These are phyloP conservation scores for Russula sp. DNA, from an alignment of 768 basidiomycete species.

Conservation along the genomic window DNA sequence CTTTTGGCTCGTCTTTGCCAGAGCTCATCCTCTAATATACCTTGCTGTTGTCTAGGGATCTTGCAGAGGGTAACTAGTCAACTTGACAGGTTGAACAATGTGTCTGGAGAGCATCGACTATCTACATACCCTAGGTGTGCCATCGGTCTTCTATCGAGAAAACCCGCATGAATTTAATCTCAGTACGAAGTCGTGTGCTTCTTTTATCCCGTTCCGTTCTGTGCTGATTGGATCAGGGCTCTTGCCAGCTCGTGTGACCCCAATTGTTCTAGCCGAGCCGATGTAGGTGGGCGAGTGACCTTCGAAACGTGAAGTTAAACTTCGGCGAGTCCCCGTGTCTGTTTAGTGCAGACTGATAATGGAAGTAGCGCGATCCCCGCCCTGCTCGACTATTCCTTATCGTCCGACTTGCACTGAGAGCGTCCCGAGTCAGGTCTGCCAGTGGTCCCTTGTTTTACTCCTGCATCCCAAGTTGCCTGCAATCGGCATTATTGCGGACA, in stretches of 20 bases:
- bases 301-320: neutral
- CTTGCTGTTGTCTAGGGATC: neutral
- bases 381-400: neutral
- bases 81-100: neutral
- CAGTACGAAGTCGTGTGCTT: slow-evolving; percentile 13
- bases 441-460: neutral
- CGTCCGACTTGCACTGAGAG: neutral
- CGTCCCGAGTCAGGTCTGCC: neutral
- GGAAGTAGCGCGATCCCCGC: neutral
- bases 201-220: neutral
- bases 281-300: neutral
- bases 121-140: neutral
- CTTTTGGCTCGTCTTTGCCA: neutral
- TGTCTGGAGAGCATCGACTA: neutral
- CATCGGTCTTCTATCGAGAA: slow-evolving; percentile 16
- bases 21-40: neutral
- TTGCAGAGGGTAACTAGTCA: neutral
- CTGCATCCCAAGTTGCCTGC: neutral
- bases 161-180: slow-evolving; percentile 2
- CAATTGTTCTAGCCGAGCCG: slow-evolving; percentile 1
- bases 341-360: slow-evolving; percentile 1
- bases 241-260: slow-evolving; percentile 20
- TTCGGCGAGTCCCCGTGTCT: neutral
- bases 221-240: slow-evolving; percentile 12
- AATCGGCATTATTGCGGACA: slow-evolving; percentile 1